Evolutionary conservation across 2,329 filamentous ascomycete species (phyloP).

Genomic region (Daldinia sp.): DNA sequence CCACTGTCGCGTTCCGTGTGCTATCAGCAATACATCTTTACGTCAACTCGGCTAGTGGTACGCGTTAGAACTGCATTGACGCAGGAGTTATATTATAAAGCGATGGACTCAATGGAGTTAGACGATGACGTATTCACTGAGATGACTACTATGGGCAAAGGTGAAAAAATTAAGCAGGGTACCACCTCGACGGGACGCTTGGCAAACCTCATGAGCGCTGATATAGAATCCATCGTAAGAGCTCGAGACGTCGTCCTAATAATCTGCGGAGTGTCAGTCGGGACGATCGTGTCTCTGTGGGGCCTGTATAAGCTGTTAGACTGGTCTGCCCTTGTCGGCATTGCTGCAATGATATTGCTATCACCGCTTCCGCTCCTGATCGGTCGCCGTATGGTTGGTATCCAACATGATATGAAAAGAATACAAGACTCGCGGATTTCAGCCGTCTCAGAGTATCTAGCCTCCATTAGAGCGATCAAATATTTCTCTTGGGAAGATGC

Average conservation of each 20-base stretch:
- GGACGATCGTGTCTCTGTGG: conserved; percentile 61
- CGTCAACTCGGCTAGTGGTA: conserved; percentile 66
- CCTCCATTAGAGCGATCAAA: conserved; percentile 69
- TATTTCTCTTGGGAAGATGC: conserved; percentile 71
- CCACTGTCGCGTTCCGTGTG: conserved; percentile 62
- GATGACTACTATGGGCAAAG: conserved; percentile 46
- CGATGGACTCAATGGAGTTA: conserved; percentile 67
- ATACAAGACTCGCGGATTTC: conserved; percentile 69
- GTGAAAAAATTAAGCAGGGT: conserved; percentile 49
- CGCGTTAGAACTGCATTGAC: conserved; percentile 68
- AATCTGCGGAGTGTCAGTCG: conserved; percentile 59
- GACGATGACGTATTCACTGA: conserved; percentile 65
- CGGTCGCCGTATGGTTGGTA: conserved; percentile 62
- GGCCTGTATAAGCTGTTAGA: conserved; percentile 68
- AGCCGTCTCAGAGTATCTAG: conserved; percentile 68
- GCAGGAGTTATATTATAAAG: conserved; percentile 68
- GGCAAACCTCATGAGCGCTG: conserved; percentile 69
- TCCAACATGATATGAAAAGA: conserved; percentile 65
- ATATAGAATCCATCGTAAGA: conserved; percentile 66
- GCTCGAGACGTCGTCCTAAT: conserved; percentile 65
- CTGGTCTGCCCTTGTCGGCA: conserved; percentile 67
- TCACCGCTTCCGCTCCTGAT: conserved; percentile 65
- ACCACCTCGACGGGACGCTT: conserved; percentile 63
- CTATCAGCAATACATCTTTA: conserved; percentile 70
- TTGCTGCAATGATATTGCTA: conserved; percentile 60